These are phyloP conservation scores for Backusella tuberculispora DNA, from an alignment of 192 early-diverging fungal genomes.

Conservation along the genomic window DNA sequence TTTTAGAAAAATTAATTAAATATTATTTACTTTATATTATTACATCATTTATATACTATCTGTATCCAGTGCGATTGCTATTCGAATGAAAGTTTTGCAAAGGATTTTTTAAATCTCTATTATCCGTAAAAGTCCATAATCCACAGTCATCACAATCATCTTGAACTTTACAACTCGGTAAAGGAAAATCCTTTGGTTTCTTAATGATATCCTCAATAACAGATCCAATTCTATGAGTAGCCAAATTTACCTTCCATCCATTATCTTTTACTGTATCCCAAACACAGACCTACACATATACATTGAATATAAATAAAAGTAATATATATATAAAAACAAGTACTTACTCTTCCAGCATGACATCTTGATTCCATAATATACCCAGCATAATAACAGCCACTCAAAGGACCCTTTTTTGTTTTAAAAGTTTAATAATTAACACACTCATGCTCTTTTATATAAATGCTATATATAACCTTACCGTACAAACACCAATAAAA, in stretches of 20 bases:
- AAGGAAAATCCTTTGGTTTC: conserved; percentile 38
- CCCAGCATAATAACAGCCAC: conserved; percentile 44
- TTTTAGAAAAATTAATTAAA: no score
- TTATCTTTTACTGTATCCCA: conserved; percentile 71
- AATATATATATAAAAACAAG: neutral
- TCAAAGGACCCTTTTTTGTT: conserved; percentile 49
- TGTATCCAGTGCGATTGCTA: neutral
- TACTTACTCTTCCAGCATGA: conserved; percentile 47
- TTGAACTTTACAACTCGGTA: conserved; percentile 54
- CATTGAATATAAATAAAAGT: neutral
- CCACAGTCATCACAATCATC: conserved; percentile 78
- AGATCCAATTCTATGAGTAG: conserved; percentile 78
- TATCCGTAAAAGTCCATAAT: conserved; percentile 72
- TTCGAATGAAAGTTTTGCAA: neutral
- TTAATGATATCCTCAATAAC: conserved; percentile 73
- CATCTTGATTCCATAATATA: conserved; percentile 54
- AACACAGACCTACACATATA: conserved; percentile 46
- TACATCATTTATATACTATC: no score
- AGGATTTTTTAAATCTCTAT: conserved; percentile 13
- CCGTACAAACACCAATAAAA: conserved; percentile 81
- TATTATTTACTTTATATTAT: no score
- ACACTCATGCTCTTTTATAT: no score
- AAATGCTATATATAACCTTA: neutral
- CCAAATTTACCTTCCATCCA: conserved; percentile 71
- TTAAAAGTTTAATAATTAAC: conserved; percentile 23